phyloP scores from a whole-genome alignment of 2,329 filamentous ascomycete genomes.

The Penicillium sumatraense region DNA sequence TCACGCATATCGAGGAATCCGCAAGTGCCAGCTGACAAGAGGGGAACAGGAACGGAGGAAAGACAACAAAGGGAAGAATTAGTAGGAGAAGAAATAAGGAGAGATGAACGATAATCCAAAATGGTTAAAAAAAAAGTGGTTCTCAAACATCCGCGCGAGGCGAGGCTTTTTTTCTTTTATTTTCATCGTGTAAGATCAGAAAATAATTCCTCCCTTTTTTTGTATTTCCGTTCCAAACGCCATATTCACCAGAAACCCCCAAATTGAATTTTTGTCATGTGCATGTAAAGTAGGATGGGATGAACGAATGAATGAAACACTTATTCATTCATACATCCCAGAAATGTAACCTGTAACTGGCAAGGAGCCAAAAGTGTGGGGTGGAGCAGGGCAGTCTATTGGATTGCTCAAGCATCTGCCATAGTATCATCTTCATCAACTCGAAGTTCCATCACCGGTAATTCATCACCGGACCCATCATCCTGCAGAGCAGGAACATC shows the following conservation, averaged over 20 bases:
- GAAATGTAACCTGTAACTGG: no score
- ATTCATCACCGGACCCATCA: slow-evolving; percentile 41
- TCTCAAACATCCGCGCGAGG: not conserved
- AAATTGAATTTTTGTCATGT: not conserved
- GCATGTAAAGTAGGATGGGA: not conserved
- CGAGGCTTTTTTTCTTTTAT: not conserved
- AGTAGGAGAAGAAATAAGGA: not conserved
- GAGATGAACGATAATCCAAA: not conserved
- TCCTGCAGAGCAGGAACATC: slow-evolving; percentile 37
- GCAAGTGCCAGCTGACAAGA: not conserved
- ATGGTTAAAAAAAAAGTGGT: not conserved
- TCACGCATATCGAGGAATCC: slow-evolving; percentile 2
- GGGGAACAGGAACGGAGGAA: not conserved
- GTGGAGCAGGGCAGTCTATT: no score
- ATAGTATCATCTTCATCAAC: slow-evolving; percentile 41
- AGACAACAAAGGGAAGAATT: not conserved
- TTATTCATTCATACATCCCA: not conserved
- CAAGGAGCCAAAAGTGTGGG: not conserved
- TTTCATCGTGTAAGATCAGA: not conserved
- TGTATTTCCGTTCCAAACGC: slow-evolving; percentile 16
- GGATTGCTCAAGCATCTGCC: slow-evolving; percentile 12
- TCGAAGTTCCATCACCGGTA: slow-evolving; percentile 48
- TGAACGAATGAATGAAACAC: not conserved
- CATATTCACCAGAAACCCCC: slow-evolving; percentile 4
- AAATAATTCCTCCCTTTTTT: slow-evolving; percentile 15